These are phyloP conservation scores for Escovopsis sp. DNA, from an alignment of 2,329 filamentous ascomycete genomes.

Conservation along the genomic window DNA sequence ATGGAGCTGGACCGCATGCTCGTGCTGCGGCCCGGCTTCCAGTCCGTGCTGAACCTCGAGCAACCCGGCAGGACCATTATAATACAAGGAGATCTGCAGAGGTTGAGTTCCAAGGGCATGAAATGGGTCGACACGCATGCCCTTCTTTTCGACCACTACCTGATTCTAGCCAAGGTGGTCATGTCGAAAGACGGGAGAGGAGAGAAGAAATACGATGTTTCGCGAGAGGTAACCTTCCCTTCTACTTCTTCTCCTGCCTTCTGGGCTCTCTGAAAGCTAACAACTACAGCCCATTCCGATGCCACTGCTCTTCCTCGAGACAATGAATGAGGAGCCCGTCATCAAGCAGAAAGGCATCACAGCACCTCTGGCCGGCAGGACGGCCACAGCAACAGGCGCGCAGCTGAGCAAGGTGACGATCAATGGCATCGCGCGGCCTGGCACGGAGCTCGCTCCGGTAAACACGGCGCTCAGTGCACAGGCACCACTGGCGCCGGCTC, in stretches of 20 bases:
- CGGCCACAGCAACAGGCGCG: conserved; percentile 43
- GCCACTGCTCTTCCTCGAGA: conserved; percentile 87
- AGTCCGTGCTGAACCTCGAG: conserved; percentile 78
- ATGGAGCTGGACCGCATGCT: conserved; percentile 73
- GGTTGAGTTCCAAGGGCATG: conserved; percentile 78
- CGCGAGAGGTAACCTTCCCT: conserved; percentile 51
- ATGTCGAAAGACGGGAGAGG: conserved; percentile 52
- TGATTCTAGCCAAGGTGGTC: conserved; percentile 77
- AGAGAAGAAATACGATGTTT: conserved; percentile 87
- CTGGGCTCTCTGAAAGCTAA: conserved; percentile 3
- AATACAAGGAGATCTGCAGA: conserved; percentile 74
- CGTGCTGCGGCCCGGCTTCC: conserved; percentile 74
- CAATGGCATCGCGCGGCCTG: conserved; percentile 38
- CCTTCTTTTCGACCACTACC: conserved; percentile 89
- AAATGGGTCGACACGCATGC: conserved; percentile 90
- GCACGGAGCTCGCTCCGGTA: conserved; percentile 54
- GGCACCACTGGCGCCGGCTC: conserved; percentile 23
- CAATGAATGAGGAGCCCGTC: conserved; percentile 80
- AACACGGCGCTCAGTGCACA: conserved; percentile 47
- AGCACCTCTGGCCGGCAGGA: conserved; percentile 41
- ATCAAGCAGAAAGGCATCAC: conserved; percentile 68
- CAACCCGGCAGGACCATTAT: conserved; percentile 88
- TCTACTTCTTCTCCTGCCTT: background rate
- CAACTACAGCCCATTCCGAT: conserved; percentile 67
- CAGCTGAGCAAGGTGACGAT: conserved; percentile 40